Conservation (phyloP, 208 protist genomes). For the Leishmania amazonensis region DNA sequence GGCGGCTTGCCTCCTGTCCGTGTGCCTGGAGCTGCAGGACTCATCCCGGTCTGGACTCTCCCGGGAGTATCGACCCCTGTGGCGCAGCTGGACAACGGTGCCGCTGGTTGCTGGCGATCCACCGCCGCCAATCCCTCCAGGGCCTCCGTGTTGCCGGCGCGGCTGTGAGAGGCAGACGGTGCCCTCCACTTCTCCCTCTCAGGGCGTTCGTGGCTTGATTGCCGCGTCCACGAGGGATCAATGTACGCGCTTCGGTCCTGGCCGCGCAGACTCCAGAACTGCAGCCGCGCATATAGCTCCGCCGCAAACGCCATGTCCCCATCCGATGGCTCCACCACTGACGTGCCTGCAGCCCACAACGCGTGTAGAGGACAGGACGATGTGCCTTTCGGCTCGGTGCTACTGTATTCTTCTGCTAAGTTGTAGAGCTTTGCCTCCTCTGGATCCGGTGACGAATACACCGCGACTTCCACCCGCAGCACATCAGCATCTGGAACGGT, state of each 20-base stretch:
- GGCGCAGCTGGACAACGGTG: background rate
- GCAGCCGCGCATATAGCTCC: constrained; percentile 63
- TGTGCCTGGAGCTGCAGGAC: background rate
- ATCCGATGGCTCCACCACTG: constrained; percentile 17
- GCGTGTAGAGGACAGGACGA: background rate
- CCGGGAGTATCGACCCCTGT: background rate
- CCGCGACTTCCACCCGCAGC: background rate
- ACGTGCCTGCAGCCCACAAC: background rate
- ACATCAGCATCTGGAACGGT: background rate
- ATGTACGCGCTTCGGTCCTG: constrained; percentile 50
- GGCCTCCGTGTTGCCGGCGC: background rate
- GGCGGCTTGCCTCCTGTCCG: background rate
- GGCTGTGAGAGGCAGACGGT: background rate
- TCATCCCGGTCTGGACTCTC: background rate
- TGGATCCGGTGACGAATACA: background rate
- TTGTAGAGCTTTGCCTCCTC: background rate
- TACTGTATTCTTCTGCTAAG: background rate
- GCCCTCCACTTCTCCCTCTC: background rate
- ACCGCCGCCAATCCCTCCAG: too few relatives aligned
- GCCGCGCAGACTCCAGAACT: constrained; percentile 75
- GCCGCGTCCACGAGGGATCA: constrained; percentile 23
- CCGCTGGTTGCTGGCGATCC: background rate
- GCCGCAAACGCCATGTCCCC: constrained; percentile 68
- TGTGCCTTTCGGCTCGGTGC: background rate
- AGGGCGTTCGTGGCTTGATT: background rate